Conservation (phyloP, 805 yeast species). For the Ogataea glucozyma region DNA sequence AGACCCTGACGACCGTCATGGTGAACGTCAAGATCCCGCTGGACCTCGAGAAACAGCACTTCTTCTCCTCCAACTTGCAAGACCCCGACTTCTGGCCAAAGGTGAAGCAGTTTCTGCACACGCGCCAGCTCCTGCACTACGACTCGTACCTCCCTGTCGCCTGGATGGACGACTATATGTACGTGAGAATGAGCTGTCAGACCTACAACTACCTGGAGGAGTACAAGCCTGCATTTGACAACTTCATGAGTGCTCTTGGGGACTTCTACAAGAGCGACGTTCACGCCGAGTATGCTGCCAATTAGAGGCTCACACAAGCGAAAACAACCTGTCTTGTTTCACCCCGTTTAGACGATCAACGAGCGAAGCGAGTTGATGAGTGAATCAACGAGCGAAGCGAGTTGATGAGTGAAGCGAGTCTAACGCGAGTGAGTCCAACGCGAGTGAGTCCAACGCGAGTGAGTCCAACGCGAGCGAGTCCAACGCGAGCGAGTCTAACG, state of each 20-base stretch:
- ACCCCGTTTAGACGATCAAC: too few species aligned
- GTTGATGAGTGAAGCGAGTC: too few species aligned
- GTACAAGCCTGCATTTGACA: slow-evolving; percentile 47
- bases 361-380: too few species aligned
- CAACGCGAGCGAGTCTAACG: too few species aligned
- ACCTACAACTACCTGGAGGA: slow-evolving; percentile 59
- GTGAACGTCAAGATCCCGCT: slow-evolving; percentile 44
- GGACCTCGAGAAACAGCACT: slow-evolving; percentile 1
- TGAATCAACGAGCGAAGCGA: too few species aligned
- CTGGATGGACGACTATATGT: slow-evolving; percentile 42
- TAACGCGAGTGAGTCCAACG: too few species aligned
- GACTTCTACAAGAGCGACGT: slow-evolving; percentile 14
- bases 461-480: too few species aligned
- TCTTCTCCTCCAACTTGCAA: slow-evolving; percentile 5
- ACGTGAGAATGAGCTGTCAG: slow-evolving; percentile 59
- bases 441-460: too few species aligned
- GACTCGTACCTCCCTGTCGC: slow-evolving; percentile 51
- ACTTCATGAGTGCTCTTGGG: slow-evolving; percentile 36
- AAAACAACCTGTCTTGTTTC: too few species aligned
- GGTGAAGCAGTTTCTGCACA: slow-evolving; percentile 22
- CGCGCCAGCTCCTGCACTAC: slow-evolving; percentile 25
- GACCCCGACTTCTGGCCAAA: slow-evolving; percentile 11
- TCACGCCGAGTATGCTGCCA: neutral
- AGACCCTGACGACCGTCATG: slow-evolving; percentile 43
- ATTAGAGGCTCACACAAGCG: too few species aligned